These are phyloP conservation scores for Fusarium sp. DNA, from an alignment of 2,329 filamentous ascomycete species.

Conservation along the genomic window DNA sequence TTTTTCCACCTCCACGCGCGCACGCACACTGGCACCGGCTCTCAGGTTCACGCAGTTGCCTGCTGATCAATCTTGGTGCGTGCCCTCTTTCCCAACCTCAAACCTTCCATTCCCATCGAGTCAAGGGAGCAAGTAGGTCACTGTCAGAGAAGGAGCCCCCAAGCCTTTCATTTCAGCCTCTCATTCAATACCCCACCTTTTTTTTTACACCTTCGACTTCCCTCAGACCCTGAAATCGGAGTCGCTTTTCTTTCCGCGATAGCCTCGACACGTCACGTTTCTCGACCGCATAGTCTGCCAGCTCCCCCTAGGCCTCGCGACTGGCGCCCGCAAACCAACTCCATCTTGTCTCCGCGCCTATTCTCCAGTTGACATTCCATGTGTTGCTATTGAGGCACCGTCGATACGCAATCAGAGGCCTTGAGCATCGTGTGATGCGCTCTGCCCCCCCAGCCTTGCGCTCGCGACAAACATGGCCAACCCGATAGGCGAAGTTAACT, in stretches of 20 bases:
- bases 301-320: not conserved
- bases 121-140: conserved; percentile 1
- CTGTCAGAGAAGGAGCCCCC: not conserved
- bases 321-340: not conserved
- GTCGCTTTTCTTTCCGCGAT: conserved; percentile 17
- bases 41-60: conserved; percentile 19
- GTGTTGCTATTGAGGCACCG: conserved; percentile 19
- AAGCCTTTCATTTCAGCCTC: not conserved
- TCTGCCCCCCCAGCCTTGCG: conserved; percentile 18
- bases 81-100: conserved; percentile 16
- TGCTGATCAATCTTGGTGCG: conserved; percentile 31
- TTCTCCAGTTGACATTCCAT: conserved; percentile 7
- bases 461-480: conserved; percentile 55
- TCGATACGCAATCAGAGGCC: not conserved
- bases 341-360: not conserved
- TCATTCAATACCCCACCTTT: not conserved
- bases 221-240: conserved; percentile 10
- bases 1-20: conserved; percentile 25
- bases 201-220: not conserved
- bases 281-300: conserved; percentile 2
- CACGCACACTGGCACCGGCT: conserved; percentile 9
- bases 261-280: conserved; percentile 32
- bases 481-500: conserved; percentile 80
- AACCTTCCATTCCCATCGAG: conserved; percentile 11
- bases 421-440: conserved; percentile 40